phyloP scores from a whole-genome alignment of 1,284 basidiomycete genomes.

The Sporisorium exsertum region DNA sequence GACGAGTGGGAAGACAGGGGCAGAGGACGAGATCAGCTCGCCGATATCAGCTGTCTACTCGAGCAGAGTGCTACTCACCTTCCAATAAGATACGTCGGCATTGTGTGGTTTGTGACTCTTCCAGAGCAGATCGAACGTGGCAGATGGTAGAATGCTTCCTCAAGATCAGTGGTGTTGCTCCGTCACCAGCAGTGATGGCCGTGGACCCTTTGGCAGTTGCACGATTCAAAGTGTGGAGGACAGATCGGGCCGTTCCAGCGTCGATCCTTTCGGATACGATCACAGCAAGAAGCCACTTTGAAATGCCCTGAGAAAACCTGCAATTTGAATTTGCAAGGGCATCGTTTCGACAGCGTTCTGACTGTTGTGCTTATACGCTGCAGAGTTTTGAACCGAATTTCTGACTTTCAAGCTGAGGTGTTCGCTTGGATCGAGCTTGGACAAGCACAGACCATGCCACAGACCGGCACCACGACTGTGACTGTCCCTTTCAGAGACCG shows the following conservation, averaged over 20 bases:
- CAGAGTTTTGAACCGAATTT: slow-evolving; percentile 2
- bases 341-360: too few relatives aligned
- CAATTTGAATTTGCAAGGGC: slow-evolving; percentile 2
- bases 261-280: slow-evolving; percentile 3
- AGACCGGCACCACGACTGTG: background rate
- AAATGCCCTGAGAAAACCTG: background rate
- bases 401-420: background rate
- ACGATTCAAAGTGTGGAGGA: background rate
- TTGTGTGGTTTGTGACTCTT: background rate
- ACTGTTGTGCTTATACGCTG: background rate
- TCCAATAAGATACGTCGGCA: slow-evolving; percentile 42
- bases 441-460: slow-evolving; percentile 36
- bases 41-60: too few relatives aligned
- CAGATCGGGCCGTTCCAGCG: background rate
- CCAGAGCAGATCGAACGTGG: background rate
- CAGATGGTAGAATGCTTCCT: background rate
- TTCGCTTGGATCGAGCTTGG: slow-evolving; percentile 8
- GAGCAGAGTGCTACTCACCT: slow-evolving; percentile 22
- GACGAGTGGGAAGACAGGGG: background rate
- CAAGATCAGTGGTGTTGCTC: background rate
- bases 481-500: too few relatives aligned
- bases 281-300: slow-evolving; percentile 9
- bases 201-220: background rate
- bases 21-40: slow-evolving; percentile 1
- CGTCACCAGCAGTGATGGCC: background rate